Base-by-base conservation (phyloP, 805 yeast species). In the Teunomyces cretensis region DNA sequence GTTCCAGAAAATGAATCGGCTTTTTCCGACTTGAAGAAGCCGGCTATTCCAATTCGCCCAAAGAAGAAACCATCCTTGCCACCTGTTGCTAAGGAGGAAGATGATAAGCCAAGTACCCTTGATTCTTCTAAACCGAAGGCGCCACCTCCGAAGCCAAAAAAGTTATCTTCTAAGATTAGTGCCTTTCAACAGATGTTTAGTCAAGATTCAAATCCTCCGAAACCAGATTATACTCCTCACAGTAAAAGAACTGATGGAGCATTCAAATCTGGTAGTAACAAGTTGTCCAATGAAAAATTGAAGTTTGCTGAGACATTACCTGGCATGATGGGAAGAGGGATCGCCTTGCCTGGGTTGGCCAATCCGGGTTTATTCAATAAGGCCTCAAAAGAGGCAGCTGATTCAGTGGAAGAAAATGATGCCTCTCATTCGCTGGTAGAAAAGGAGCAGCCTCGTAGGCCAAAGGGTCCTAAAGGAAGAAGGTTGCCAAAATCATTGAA, bases 101-200 rank as follows among this genome's bases (percentile, higher is more conserved):
- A 5, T 12, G 22, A 26, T 13, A 37, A 37, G 26, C 15, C 31
- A 9, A 19, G 4, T 13, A 13, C 40, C 8, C 4, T 8, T 6
- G 24, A 33, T 14, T 24, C 16, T 28, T 30, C 31, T 12, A 50
- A 54, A 39, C 48, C 56, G 16, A 62, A 60, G 37, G 62, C 62
- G 2, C 72, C 88, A 11, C 89, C 89, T 5, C 84, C 81, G 26
- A 82, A 82, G 17, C 92, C 92, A 2, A 85, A 85, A 55, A 86
- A 86, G 54, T 81, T 88, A 13, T 85, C 92, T 0, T 82, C 89
- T 1, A 84, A 76, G 50, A 86, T 86, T 48, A 90, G 91, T 1
- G 90, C 90, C 0, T 86, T 86, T 61, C 95, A 86, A 57, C 86
- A 84, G 56, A 80, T 84, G 85, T 70, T 86, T 44, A 78, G 78